phyloP scores from a whole-genome alignment of 805 yeast genomes.

The Hanseniaspora lachancei region DNA sequence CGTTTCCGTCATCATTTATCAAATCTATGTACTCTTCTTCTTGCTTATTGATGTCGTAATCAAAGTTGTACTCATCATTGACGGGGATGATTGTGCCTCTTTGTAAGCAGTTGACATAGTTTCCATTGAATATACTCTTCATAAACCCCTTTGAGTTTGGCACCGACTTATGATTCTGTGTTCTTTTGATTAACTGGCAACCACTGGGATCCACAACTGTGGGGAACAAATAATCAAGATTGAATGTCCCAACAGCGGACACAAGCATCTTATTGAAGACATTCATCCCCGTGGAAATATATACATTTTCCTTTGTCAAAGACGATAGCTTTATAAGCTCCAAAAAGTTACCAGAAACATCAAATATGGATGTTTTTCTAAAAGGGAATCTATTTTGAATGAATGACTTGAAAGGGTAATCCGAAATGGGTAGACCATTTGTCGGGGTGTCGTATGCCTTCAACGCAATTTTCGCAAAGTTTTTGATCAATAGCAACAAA shows the following conservation, averaged over 20 bases:
- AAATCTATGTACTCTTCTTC: background rate
- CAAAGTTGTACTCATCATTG: constrained; percentile 7
- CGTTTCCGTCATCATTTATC: constrained; percentile 13
- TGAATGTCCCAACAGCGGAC: constrained; percentile 25
- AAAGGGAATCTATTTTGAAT: constrained; percentile 30
- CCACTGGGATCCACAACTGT: constrained; percentile 38
- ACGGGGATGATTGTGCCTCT: constrained; percentile 19
- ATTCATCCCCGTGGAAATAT: constrained; percentile 38
- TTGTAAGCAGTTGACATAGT: constrained; percentile 28
- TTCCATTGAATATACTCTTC: constrained; percentile 26
- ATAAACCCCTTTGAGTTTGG: constrained; percentile 22
- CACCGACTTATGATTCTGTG: constrained; percentile 26
- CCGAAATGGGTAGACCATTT: constrained; percentile 35
- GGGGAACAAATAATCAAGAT: constrained; percentile 35
- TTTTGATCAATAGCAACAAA: constrained; percentile 29
- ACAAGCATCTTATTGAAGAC: constrained; percentile 31
- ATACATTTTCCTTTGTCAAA: constrained; percentile 35
- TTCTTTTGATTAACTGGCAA: constrained; percentile 27
- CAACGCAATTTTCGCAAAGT: constrained; percentile 37
- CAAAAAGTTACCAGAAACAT: constrained; percentile 37
- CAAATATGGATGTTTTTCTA: constrained; percentile 30
- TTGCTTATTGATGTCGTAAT: background rate
- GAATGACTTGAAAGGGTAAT: constrained; percentile 32
- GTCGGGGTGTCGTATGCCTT: constrained; percentile 50
- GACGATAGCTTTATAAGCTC: constrained; percentile 44